phyloP scores from a whole-genome alignment of 2,329 filamentous ascomycete genomes.

The Fusarium austroafricanum region DNA sequence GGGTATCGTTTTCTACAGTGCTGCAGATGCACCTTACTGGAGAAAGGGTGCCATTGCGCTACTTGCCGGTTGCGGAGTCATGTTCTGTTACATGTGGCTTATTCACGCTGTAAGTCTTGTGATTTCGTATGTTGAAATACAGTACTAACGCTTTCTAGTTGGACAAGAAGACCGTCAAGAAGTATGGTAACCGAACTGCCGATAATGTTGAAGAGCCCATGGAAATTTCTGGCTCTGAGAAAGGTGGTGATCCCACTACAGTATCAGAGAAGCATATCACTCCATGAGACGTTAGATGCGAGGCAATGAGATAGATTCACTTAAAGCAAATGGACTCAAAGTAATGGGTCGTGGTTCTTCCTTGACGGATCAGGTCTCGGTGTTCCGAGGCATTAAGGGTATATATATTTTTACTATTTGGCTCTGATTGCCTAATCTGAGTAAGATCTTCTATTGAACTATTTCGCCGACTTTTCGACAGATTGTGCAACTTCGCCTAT shows the following conservation, averaged over 20 bases:
- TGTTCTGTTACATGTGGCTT: slow-evolving; percentile 37
- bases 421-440: no score
- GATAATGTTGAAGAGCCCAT: not conserved
- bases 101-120: slow-evolving; percentile 17
- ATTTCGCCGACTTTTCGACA: no score
- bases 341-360: no score
- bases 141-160: not conserved
- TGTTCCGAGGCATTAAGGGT: no score
- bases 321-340: no score
- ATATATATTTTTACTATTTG: no score
- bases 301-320: no score
- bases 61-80: slow-evolving; percentile 24
- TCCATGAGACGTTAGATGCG: not conserved
- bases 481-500: no score
- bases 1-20: slow-evolving; percentile 57
- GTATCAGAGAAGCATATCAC: not conserved
- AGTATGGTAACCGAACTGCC: not conserved
- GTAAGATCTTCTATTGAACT: no score
- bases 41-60: slow-evolving; percentile 46
- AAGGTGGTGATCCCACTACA: not conserved
- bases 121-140: no score
- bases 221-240: not conserved
- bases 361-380: no score
- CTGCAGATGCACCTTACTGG: slow-evolving; percentile 57
- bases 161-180: slow-evolving; percentile 9